A percentile compares a stretch with the other conserved stretches of the same genome.
Conservation (phyloP, 352 stramenopile genomes). For the Sclerospora graminicola region DNA sequence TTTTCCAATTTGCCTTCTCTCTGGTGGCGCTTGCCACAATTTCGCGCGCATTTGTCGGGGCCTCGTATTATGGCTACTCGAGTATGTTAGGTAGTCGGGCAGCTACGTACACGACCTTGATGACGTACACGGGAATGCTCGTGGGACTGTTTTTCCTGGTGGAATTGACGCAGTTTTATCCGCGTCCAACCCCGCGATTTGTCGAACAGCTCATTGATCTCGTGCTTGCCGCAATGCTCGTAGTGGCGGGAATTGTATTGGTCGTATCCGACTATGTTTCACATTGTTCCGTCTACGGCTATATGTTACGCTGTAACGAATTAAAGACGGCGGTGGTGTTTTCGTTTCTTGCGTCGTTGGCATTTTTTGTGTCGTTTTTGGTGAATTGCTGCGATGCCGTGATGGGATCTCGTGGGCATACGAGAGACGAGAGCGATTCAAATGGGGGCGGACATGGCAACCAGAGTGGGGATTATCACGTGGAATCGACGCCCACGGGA, state of each 20-base stretch:
- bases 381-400: slow-evolving; percentile 36
- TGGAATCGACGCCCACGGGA: slow-evolving; percentile 15
- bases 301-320: slow-evolving; percentile 52
- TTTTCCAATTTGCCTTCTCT: slow-evolving; percentile 47
- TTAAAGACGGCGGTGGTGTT: slow-evolving; percentile 52
- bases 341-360: slow-evolving; percentile 46
- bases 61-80: slow-evolving; percentile 58
- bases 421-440: slow-evolving; percentile 8
- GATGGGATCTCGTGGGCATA: background rate
- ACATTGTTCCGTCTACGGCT: slow-evolving; percentile 50
- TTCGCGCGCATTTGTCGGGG: slow-evolving; percentile 42
- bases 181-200: slow-evolving; percentile 25
- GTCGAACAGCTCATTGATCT: slow-evolving; percentile 47
- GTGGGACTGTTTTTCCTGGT: slow-evolving; percentile 49
- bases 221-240: slow-evolving; percentile 35
- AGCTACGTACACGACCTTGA: slow-evolving; percentile 42
- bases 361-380: slow-evolving; percentile 39
- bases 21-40: slow-evolving; percentile 51
- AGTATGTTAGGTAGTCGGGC: slow-evolving; percentile 58
- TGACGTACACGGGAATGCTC: slow-evolving; percentile 60
- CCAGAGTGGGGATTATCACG: slow-evolving; percentile 13
- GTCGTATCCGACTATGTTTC: slow-evolving; percentile 57
- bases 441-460: slow-evolving; percentile 3
- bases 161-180: slow-evolving; percentile 28
- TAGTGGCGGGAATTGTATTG: slow-evolving; percentile 57